Evolutionary conservation across 352 stramenopile genomes (phyloP).

Genomic region (Globisporangium okanoganense): DNA sequence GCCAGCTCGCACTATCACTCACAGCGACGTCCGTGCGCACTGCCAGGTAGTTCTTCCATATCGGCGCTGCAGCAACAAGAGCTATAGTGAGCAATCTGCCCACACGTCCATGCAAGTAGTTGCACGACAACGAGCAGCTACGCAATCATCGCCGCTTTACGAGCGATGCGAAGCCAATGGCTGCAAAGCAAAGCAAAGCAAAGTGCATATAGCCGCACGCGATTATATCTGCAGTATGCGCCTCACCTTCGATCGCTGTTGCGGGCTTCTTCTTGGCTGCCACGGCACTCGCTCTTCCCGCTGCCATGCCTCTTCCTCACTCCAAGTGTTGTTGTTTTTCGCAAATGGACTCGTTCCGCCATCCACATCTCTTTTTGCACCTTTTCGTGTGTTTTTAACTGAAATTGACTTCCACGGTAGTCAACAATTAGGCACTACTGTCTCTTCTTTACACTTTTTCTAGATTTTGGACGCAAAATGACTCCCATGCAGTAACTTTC

Average conservation of each 20-base stretch:
- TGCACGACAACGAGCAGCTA: not conserved
- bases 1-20: not conserved
- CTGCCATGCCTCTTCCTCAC: not conserved
- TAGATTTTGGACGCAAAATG: not conserved
- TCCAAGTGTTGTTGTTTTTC: not conserved
- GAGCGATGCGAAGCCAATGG: not conserved
- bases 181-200: too few species aligned
- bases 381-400: not conserved
- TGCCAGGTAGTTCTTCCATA: conserved; percentile 68
- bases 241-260: not conserved
- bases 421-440: too few species aligned
- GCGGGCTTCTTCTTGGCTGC: conserved; percentile 7
- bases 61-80: conserved; percentile 30
- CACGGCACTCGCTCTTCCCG: not conserved
- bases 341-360: not conserved
- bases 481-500: not conserved
- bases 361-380: not conserved
- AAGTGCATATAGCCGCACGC: not conserved
- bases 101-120: not conserved
- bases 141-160: not conserved
- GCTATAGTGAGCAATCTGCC: not conserved
- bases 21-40: conserved; percentile 26
- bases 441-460: too few species aligned
- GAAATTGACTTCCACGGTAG: not conserved
- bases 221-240: not conserved